Conservation (phyloP, 805 yeast species). For the Wickerhamomyces silvicola region DNA sequence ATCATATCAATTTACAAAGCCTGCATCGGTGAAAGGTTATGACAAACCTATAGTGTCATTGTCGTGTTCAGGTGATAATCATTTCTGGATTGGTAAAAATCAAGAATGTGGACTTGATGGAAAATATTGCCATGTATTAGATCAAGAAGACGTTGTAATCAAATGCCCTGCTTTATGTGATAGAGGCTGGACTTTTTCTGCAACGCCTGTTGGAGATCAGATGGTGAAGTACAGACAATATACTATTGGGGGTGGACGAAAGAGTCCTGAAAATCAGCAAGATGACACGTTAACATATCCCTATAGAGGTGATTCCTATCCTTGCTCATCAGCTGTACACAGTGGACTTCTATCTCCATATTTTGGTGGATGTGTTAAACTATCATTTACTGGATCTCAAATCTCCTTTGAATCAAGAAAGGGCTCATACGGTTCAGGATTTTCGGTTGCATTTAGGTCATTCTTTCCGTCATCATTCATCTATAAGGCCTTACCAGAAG, state of each 20-base stretch:
- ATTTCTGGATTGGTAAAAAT: conserved; percentile 72
- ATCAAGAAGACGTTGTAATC: conserved; percentile 41
- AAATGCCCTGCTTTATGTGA: conserved; percentile 90
- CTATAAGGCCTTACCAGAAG: conserved; percentile 40
- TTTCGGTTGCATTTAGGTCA: conserved; percentile 50
- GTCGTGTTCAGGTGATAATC: conserved; percentile 39
- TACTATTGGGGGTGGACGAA: conserved; percentile 70
- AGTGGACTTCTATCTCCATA: conserved; percentile 70
- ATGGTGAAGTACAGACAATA: conserved; percentile 64
- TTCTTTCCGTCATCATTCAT: conserved; percentile 71
- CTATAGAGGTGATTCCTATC: conserved; percentile 82
- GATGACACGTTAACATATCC: conserved; percentile 40
- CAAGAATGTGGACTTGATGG: conserved; percentile 72
- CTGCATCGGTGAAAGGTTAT: conserved; percentile 28
- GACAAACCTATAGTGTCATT: conserved; percentile 32
- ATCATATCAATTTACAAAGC: conserved; percentile 38
- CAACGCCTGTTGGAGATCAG: conserved; percentile 65
- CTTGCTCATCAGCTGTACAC: conserved; percentile 88
- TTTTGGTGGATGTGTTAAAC: conserved; percentile 72
- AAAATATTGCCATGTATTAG: conserved; percentile 44
- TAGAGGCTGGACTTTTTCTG: conserved; percentile 67
- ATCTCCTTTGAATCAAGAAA: conserved; percentile 37
- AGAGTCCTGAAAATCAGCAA: conserved; percentile 11
- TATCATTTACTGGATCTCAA: conserved; percentile 51
- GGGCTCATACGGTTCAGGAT: conserved; percentile 48